Percentiles rank a stretch among this genome's conserved stretches.
These are phyloP conservation scores for Eustoma russellianum DNA, from an alignment of 257 asterid genomes.

Conservation along the genomic window DNA sequence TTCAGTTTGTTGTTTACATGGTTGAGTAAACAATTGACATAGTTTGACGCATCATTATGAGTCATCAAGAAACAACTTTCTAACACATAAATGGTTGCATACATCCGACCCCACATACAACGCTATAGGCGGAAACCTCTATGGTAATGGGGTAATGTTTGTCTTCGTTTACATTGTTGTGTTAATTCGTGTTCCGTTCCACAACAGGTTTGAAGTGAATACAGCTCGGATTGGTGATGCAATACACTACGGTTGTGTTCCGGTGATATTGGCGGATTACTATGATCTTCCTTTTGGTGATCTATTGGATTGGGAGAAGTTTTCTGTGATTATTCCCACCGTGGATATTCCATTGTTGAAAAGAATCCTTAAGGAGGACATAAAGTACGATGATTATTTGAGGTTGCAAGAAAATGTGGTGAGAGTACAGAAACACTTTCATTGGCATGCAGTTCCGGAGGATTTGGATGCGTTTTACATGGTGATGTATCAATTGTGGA, in stretches of 20 bases:
- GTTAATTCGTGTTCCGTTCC: no score
- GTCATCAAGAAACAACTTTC: no score
- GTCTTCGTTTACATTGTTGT: no score
- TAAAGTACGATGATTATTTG: slow-evolving; percentile 31
- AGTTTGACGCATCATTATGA: no score
- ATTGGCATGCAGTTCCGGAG: slow-evolving; percentile 61
- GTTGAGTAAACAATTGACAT: no score
- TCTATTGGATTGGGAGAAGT: slow-evolving; percentile 59
- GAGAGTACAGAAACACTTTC: slow-evolving; percentile 66
- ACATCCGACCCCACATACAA: no score
- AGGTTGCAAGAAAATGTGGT: slow-evolving; percentile 39
- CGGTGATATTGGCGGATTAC: slow-evolving; percentile 80
- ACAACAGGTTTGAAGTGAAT: slow-evolving; percentile 57
- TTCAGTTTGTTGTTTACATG: no score
- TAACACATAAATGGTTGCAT: no score
- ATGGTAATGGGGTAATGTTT: no score
- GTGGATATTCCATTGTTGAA: slow-evolving; percentile 67
- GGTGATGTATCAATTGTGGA: slow-evolving; percentile 86
- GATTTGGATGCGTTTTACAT: slow-evolving; percentile 78
- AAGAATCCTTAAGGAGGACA: slow-evolving; percentile 40
- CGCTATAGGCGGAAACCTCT: no score
- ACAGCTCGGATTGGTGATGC: slow-evolving; percentile 92
- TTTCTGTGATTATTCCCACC: slow-evolving; percentile 64
- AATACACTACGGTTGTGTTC: slow-evolving; percentile 69
- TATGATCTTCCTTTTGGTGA: slow-evolving; percentile 88